Conservation (phyloP, 129 eudicot species). For the Gnaphalium uliginosum region DNA sequence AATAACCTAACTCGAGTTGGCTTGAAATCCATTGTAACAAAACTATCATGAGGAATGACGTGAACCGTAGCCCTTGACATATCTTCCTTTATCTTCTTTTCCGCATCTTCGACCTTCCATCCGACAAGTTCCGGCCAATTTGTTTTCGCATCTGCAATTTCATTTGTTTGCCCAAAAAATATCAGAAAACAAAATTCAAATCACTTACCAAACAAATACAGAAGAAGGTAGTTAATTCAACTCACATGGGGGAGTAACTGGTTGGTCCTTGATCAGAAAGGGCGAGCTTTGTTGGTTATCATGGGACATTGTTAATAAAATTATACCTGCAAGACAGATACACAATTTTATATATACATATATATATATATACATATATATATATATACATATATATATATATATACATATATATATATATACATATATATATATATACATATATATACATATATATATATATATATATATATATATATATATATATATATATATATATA, state of each 20-base stretch:
- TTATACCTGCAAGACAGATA: not conserved
- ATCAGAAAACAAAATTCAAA: not conserved
- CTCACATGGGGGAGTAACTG: conserved; percentile 27
- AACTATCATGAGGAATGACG: conserved; percentile 42
- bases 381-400: too few species aligned
- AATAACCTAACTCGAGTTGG: conserved; percentile 52
- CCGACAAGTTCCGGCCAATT: conserved; percentile 74
- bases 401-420: too few species aligned
- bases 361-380: too few species aligned
- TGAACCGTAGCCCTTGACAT: conserved; percentile 34
- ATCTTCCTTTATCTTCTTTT: conserved; percentile 58
- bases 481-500: too few species aligned
- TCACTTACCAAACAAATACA: not conserved
- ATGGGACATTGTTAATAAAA: conserved; percentile 19
- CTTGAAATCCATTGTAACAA: conserved; percentile 59
- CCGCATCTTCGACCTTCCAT: conserved; percentile 56
- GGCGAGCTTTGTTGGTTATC: conserved; percentile 28
- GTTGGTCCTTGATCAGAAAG: not conserved
- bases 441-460: too few species aligned
- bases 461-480: too few species aligned
- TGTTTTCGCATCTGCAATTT: conserved; percentile 30
- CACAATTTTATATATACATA: conserved; percentile 10
- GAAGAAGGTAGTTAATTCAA: not conserved
- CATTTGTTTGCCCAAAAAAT: too few species aligned
- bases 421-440: too few species aligned